phyloP scores from a whole-genome alignment of 305 asterid species.

The Fraxinus latifolia region DNA sequence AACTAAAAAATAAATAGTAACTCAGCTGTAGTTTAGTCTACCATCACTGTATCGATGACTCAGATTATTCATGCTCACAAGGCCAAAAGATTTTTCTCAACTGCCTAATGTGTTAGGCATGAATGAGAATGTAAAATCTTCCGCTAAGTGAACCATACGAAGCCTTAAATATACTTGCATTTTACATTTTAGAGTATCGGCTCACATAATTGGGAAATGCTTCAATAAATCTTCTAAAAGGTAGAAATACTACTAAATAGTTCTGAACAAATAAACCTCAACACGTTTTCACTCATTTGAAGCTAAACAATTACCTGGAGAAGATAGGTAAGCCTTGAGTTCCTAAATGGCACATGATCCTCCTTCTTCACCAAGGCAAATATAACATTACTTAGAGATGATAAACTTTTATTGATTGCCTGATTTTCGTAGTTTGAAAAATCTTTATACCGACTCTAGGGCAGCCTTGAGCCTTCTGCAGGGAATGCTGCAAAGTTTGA shows the following conservation, averaged over 20 bases:
- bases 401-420: conserved; percentile 92
- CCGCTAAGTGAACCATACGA: background rate
- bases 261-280: background rate
- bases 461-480: background rate
- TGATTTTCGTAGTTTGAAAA: conserved; percentile 22
- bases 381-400: conserved; percentile 90
- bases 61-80: background rate
- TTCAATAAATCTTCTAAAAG: background rate
- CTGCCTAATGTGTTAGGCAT: background rate
- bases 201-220: background rate
- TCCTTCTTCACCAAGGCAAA: conserved; percentile 90
- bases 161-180: background rate
- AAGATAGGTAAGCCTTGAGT: conserved; percentile 92
- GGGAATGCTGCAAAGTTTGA: background rate
- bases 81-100: background rate
- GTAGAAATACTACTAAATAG: background rate
- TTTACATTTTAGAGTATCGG: background rate
- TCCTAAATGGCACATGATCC: conserved; percentile 87
- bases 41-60: background rate
- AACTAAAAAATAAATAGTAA: background rate
- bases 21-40: background rate
- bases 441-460: background rate
- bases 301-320: conserved; percentile 63
- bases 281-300: background rate
- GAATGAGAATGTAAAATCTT: background rate